Percentiles rank a stretch among this genome's conserved stretches.
Evolutionary conservation across 176 grass and related monocot species (phyloP).

Genomic region (Triticum urartu): DNA sequence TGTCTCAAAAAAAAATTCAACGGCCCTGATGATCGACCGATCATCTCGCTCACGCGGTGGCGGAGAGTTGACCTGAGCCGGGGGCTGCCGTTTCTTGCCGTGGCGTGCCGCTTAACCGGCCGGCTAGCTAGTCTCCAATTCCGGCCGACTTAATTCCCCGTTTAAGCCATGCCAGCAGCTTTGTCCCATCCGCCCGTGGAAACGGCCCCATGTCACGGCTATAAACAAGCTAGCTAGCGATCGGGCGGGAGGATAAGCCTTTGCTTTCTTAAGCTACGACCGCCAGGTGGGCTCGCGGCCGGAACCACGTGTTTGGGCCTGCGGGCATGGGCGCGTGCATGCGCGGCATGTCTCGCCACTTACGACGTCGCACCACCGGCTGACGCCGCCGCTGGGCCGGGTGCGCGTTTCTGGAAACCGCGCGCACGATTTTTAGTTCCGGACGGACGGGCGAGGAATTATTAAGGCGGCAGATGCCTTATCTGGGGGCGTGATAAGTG

Average conservation of each 20-base stretch:
- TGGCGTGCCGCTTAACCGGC: neutral
- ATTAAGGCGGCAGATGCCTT: conserved; percentile 33
- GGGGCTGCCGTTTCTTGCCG: neutral
- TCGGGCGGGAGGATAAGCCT: neutral
- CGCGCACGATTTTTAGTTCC: neutral
- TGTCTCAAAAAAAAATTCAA: no score
- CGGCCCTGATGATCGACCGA: neutral
- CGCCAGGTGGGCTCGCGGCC: conserved; percentile 24
- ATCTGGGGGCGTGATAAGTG: conserved; percentile 24
- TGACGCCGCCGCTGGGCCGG: neutral
- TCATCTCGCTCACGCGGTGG: neutral
- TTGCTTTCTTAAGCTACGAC: neutral
- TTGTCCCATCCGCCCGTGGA: conserved; percentile 19
- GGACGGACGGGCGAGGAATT: neutral
- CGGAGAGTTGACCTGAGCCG: neutral
- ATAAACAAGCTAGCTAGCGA: neutral
- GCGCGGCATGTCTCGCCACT: conserved; percentile 24
- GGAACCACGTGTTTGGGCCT: conserved; percentile 25
- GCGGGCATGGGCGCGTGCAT: conserved; percentile 25
- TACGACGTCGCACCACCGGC: neutral
- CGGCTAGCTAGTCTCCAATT: conserved; percentile 16
- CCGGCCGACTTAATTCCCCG: neutral
- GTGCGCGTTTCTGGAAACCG: conserved; percentile 1
- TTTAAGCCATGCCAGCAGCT: neutral
- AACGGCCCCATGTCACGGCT: neutral